Conservation (phyloP, 2,329 filamentous ascomycete genomes). For the Fusarium sp. region DNA sequence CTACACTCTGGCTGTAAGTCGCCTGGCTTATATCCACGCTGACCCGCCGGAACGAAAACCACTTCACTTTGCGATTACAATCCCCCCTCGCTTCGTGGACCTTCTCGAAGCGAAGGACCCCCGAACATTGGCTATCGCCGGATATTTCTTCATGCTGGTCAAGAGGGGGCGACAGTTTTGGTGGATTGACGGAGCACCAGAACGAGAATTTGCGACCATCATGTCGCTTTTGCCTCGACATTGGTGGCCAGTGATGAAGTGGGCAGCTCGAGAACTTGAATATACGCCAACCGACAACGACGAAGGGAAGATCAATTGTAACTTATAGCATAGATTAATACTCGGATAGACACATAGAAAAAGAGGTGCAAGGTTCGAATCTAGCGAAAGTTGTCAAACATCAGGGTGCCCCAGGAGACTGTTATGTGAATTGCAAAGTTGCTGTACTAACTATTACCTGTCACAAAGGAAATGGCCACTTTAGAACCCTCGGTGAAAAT, state of each 20-base stretch:
- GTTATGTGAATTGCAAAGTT: too few species aligned
- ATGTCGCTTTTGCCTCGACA: background rate
- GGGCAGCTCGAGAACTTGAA: background rate
- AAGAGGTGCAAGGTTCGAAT: too few species aligned
- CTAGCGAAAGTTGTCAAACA: too few species aligned
- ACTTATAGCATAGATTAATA: too few species aligned
- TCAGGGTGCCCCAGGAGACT: too few species aligned
- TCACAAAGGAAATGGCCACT: too few species aligned
- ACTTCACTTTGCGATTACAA: background rate
- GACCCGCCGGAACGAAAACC: background rate
- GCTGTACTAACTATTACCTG: too few species aligned
- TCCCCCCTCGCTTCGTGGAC: background rate
- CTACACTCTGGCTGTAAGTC: background rate
- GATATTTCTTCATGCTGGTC: constrained; percentile 15
- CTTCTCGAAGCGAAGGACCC: background rate
- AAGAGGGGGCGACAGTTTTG: constrained; percentile 1
- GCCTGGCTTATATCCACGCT: background rate
- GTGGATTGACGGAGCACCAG: constrained; percentile 11
- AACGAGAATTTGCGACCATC: constrained; percentile 8
- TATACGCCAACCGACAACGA: too few species aligned
- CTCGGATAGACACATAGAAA: too few species aligned
- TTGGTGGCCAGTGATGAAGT: constrained; percentile 15
- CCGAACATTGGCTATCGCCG: constrained; percentile 12
- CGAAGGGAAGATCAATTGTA: too few species aligned
- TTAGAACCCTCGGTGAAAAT: too few species aligned